A percentile compares a stretch with the other conserved stretches of the same genome.
These are phyloP conservation scores for Elsinoe batatas DNA, from an alignment of 2,329 filamentous ascomycete species.

Conservation along the genomic window DNA sequence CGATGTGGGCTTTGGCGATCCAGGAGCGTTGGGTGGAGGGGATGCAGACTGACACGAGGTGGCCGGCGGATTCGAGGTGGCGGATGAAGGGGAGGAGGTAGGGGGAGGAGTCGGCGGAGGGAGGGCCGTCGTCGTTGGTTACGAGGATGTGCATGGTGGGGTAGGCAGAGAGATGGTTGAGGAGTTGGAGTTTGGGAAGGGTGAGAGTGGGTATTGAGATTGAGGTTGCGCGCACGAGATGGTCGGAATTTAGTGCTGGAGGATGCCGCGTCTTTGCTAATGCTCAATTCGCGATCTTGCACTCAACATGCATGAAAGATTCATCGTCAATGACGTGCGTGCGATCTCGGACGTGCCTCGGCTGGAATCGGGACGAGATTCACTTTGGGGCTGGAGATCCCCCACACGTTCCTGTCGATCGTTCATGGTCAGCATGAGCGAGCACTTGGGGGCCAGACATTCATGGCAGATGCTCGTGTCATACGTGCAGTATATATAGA, in stretches of 20 bases:
- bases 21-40: conserved; percentile 89
- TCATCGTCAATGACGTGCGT: conserved; percentile 3
- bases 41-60: conserved; percentile 82
- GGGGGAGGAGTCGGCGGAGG: conserved; percentile 40
- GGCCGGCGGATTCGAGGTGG: conserved; percentile 52
- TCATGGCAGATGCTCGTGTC: too few species aligned
- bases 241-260: too few species aligned
- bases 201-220: background rate
- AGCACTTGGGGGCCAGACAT: background rate
- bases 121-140: conserved; percentile 44
- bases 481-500: too few species aligned
- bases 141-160: conserved; percentile 18
- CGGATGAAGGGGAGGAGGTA: conserved; percentile 40
- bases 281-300: background rate
- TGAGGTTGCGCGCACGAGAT: background rate
- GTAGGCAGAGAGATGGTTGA: too few species aligned
- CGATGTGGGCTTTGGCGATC: conserved; percentile 97
- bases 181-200: background rate
- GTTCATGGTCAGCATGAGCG: background rate
- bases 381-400: background rate
- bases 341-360: conserved; percentile 10
- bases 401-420: conserved; percentile 8
- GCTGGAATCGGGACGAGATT: background rate
- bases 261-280: background rate
- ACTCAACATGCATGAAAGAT: background rate